Percentiles rank a stretch among this genome's conserved stretches.
Evolutionary conservation across 768 basidiomycete genomes (phyloP).

Genomic region (Pisolithus marmoratus): DNA sequence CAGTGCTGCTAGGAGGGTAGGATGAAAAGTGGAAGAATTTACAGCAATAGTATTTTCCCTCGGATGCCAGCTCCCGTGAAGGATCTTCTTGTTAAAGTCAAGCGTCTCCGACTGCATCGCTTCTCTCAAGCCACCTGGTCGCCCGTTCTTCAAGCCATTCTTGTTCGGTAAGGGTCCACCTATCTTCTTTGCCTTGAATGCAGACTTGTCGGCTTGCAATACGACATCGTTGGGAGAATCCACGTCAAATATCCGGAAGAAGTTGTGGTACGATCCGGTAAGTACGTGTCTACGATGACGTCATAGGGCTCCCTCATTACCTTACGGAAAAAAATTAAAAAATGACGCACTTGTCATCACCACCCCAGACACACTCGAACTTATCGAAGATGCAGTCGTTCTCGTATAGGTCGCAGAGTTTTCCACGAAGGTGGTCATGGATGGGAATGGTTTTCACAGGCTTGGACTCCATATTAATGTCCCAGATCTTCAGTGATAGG

Average conservation of each 20-base stretch:
- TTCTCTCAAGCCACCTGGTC: conserved; percentile 66
- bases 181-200: conserved; percentile 99
- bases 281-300: conserved; percentile 69
- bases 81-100: conserved; percentile 96
- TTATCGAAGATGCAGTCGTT: conserved; percentile 99
- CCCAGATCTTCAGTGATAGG: conserved; percentile 98
- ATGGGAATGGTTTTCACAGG: conserved; percentile 98
- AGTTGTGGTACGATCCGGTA: conserved; percentile 99
- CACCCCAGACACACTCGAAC: conserved; percentile 98
- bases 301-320: conserved; percentile 8
- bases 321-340: conserved; percentile 4
- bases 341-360: conserved; percentile 84
- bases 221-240: conserved; percentile 86
- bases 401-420: conserved; percentile 97
- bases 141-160: conserved; percentile 69
- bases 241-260: conserved; percentile 98
- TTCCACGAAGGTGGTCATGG: conserved; percentile 95
- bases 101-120: conserved; percentile 81
- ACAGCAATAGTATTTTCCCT: conserved; percentile 97
- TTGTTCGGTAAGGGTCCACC: conserved; percentile 78
- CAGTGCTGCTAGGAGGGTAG: conserved; percentile 7
- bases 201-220: conserved; percentile 97
- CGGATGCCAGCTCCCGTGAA: conserved; percentile 97
- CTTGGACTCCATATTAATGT: conserved; percentile 96
- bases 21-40: conserved; percentile 37